phyloP scores from a whole-genome alignment of 164 flowering plant genomes.

The Liquidambar formosana region DNA sequence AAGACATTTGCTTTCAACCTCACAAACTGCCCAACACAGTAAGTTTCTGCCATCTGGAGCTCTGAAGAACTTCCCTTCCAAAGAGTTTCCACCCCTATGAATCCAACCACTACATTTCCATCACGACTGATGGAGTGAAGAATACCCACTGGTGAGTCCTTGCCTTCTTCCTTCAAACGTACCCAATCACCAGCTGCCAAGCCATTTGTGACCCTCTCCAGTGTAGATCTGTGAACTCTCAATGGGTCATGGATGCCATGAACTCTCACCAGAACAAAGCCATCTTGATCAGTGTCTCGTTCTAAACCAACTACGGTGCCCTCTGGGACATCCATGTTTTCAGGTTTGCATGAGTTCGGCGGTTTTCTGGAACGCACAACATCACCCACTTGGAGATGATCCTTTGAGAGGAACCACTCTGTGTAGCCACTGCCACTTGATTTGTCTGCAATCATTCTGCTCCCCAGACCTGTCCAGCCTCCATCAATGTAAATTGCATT shows the following conservation, averaged over 20 bases:
- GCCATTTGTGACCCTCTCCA: slow-evolving; percentile 82
- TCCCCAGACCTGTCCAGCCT: slow-evolving; percentile 40
- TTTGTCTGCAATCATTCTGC: slow-evolving; percentile 30
- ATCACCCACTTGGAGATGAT: slow-evolving; percentile 78
- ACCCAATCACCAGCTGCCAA: slow-evolving; percentile 94
- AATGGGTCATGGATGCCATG: slow-evolving; percentile 87
- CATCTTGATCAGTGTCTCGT: slow-evolving; percentile 41
- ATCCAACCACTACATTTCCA: slow-evolving; percentile 65
- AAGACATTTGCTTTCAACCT: slow-evolving; percentile 59
- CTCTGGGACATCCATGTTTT: slow-evolving; percentile 77
- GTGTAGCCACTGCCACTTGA: slow-evolving; percentile 43
- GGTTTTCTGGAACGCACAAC: slow-evolving; percentile 79
- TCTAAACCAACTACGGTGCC: slow-evolving; percentile 81
- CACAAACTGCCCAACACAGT: slow-evolving; percentile 77
- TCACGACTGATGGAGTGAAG: slow-evolving; percentile 75
- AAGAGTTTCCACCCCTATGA: slow-evolving; percentile 71
- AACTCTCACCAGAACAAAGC: slow-evolving; percentile 71
- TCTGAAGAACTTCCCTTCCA: slow-evolving; percentile 74
- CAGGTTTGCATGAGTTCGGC: slow-evolving; percentile 57
- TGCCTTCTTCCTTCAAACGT: slow-evolving; percentile 62
- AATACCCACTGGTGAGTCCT: slow-evolving; percentile 79
- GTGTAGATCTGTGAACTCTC: slow-evolving; percentile 53
- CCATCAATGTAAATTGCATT: slow-evolving; percentile 45
- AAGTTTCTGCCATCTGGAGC: slow-evolving; percentile 80
- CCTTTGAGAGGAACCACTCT: slow-evolving; percentile 81